Conservation (phyloP, 805 yeast species). For the Sugiyamaella chiloensis region DNA sequence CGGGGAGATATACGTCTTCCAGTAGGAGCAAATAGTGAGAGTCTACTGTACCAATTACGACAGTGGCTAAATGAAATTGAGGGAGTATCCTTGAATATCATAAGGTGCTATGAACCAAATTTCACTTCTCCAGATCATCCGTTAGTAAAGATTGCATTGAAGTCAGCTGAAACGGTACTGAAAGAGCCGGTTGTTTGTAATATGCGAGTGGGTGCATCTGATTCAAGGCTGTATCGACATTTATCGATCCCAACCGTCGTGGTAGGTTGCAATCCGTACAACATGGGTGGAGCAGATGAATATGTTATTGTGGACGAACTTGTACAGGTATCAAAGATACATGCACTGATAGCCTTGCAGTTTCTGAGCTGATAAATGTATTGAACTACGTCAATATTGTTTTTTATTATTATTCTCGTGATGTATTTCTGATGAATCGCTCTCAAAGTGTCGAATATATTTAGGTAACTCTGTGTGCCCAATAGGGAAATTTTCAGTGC, state of each 20-base stretch:
- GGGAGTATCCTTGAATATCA: neutral
- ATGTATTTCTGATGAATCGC: too few relatives aligned
- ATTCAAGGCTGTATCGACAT: neutral
- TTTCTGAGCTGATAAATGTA: neutral
- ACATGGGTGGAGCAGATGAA: slow-evolving; percentile 5
- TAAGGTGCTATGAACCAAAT: neutral
- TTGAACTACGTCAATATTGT: too few relatives aligned
- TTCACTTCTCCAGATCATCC: neutral
- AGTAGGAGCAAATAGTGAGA: neutral
- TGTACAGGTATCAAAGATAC: neutral
- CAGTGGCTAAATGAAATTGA: neutral
- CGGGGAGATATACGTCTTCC: neutral
- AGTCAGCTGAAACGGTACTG: neutral
- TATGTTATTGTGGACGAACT: neutral
- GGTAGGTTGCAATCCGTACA: slow-evolving; percentile 1
- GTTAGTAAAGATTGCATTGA: neutral
- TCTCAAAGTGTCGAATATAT: too few relatives aligned
- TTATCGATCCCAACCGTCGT: neutral
- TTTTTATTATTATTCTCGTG: too few relatives aligned
- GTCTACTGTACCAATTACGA: neutral
- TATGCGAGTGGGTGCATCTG: slow-evolving; percentile 4
- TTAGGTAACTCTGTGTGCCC: too few relatives aligned
- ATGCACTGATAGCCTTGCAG: neutral
- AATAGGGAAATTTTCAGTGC: too few relatives aligned
- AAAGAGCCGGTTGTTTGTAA: neutral